Evolutionary conservation across 257 asterid genomes (phyloP).

Genomic region (Euphrasia confusa): DNA sequence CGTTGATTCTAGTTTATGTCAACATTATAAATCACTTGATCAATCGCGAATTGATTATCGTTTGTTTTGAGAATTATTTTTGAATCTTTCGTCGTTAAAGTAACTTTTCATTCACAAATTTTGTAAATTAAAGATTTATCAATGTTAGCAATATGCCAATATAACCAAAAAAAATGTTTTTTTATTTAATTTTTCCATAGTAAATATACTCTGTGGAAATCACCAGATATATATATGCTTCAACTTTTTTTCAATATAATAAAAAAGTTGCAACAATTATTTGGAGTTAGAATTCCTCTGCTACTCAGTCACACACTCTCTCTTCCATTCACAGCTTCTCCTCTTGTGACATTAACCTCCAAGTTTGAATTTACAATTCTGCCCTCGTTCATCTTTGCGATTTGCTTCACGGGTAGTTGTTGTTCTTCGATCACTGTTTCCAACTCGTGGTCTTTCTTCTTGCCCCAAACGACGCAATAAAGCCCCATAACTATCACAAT

Average conservation of each 20-base stretch:
- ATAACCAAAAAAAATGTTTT: neutral
- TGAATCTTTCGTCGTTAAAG: too few relatives aligned
- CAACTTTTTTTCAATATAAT: neutral
- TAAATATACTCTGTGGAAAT: too few relatives aligned
- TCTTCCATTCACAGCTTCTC: constrained; percentile 27
- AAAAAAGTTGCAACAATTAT: constrained; percentile 8
- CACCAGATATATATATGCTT: too few relatives aligned
- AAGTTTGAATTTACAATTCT: constrained; percentile 23
- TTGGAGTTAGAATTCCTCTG: neutral
- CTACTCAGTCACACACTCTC: neutral
- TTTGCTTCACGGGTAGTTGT: constrained; percentile 36
- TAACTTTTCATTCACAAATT: too few relatives aligned
- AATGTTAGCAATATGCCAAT: too few relatives aligned
- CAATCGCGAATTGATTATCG: too few relatives aligned
- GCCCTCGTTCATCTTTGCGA: constrained; percentile 14
- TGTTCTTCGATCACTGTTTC: constrained; percentile 25
- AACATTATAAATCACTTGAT: too few relatives aligned
- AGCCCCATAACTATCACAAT: constrained; percentile 68
- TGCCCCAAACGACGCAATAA: constrained; percentile 89
- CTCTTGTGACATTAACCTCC: constrained; percentile 35
- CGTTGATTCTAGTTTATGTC: too few relatives aligned
- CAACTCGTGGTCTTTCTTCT: constrained; percentile 55
- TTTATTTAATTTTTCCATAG: neutral
- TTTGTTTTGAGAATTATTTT: too few relatives aligned
- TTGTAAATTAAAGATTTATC: too few relatives aligned